phyloP scores from a whole-genome alignment of 2,329 filamentous ascomycete genomes.

The Aspergillus uvarum region DNA sequence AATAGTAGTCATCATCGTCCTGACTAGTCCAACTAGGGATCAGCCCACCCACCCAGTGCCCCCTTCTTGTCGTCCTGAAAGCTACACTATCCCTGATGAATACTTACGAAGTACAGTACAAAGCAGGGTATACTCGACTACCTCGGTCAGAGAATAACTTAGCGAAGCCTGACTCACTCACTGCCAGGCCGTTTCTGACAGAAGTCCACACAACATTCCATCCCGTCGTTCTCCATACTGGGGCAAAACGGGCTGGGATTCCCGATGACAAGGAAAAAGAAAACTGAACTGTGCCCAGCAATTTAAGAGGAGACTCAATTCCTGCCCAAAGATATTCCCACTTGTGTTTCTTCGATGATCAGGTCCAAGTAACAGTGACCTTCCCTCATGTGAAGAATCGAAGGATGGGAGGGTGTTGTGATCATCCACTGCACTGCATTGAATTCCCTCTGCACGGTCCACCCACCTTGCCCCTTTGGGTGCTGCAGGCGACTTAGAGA shows the following conservation, averaged over 20 bases:
- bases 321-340: background rate
- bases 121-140: background rate
- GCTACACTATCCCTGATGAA: no score
- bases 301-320: background rate
- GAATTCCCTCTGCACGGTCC: constrained; percentile 12
- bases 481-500: constrained; percentile 15
- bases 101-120: no score
- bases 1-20: background rate
- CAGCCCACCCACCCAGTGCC: background rate
- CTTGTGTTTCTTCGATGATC: no score
- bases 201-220: background rate
- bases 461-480: constrained; percentile 15
- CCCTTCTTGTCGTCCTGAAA: background rate
- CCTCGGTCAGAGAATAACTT: background rate
- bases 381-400: background rate
- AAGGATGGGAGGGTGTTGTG: constrained; percentile 6
- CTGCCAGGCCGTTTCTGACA: no score
- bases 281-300: background rate
- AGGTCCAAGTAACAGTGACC: no score
- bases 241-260: background rate
- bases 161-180: no score
- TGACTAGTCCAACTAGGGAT: background rate
- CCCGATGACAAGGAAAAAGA: background rate
- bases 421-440: constrained; percentile 10
- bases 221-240: background rate